Evolutionary conservation across 495 filamentous ascomycete genomes (phyloP).

Genomic region (Aspergillus nanangensis): DNA sequence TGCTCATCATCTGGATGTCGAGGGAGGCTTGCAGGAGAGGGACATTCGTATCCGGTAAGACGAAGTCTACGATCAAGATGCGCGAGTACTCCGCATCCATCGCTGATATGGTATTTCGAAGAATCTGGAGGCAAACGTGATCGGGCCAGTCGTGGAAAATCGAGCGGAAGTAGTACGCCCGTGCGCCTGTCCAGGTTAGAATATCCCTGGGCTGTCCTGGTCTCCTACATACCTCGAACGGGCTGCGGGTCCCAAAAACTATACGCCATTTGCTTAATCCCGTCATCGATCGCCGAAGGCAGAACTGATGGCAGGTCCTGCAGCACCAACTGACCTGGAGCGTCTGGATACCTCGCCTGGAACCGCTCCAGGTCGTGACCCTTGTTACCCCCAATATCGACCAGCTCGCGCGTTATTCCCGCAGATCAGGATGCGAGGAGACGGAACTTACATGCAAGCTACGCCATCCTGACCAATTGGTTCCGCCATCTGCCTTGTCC

Average conservation of each 20-base stretch:
- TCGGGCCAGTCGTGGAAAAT: constrained; percentile 48
- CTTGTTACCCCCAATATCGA: constrained; percentile 40
- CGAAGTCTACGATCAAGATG: constrained; percentile 35
- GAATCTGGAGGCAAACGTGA: constrained; percentile 28
- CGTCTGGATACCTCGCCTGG: constrained; percentile 13
- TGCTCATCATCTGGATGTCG: constrained; percentile 46
- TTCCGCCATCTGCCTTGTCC: constrained; percentile 26
- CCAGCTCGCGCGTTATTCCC: constrained; percentile 29
- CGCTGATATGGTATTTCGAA: constrained; percentile 31
- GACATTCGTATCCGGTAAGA: constrained; percentile 29
- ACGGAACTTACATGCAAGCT: constrained; percentile 32
- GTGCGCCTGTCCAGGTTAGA: constrained; percentile 32
- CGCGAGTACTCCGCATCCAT: constrained; percentile 31
- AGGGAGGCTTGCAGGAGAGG: constrained; percentile 30
- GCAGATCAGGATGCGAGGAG: constrained; percentile 15
- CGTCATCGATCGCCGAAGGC: constrained; percentile 9
- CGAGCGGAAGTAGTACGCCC: constrained; percentile 37
- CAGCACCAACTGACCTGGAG: constrained; percentile 21
- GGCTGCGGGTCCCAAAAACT: constrained; percentile 32
- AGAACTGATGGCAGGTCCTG: constrained; percentile 34
- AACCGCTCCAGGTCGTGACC: constrained; percentile 36
- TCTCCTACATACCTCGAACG: constrained; percentile 20
- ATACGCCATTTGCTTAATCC: constrained; percentile 28
- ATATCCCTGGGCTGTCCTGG: too few relatives aligned
- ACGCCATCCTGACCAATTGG: constrained; percentile 34